These are phyloP conservation scores for Tephrocybe sp. DNA, from an alignment of 768 basidiomycete genomes.

Conservation along the genomic window DNA sequence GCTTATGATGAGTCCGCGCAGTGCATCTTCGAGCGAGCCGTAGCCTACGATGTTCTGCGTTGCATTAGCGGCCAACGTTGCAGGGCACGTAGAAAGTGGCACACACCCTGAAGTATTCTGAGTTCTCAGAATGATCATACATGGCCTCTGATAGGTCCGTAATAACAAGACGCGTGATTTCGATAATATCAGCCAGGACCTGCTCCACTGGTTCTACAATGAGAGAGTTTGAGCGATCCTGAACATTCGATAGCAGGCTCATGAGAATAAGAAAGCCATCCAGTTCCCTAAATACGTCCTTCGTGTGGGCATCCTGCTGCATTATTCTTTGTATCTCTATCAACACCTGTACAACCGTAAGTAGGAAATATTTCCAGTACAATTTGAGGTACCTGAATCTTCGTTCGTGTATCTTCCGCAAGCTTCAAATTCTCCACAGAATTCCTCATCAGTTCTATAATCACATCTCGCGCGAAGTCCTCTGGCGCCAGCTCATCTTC, in stretches of 20 bases:
- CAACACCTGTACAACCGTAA: slow-evolving; percentile 43
- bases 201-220: slow-evolving; percentile 38
- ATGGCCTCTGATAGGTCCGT: slow-evolving; percentile 64
- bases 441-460: slow-evolving; percentile 68
- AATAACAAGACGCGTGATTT: slow-evolving; percentile 61
- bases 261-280: slow-evolving; percentile 80
- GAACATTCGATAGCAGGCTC: slow-evolving; percentile 64
- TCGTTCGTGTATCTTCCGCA: slow-evolving; percentile 41
- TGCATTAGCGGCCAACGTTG: slow-evolving; percentile 3
- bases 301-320: slow-evolving; percentile 61
- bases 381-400: slow-evolving; percentile 48
- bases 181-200: slow-evolving; percentile 37
- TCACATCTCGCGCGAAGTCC: slow-evolving; percentile 71
- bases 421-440: slow-evolving; percentile 68
- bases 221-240: slow-evolving; percentile 29
- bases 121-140: slow-evolving; percentile 51
- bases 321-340: slow-evolving; percentile 67
- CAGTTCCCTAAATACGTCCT: slow-evolving; percentile 75
- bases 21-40: slow-evolving; percentile 56
- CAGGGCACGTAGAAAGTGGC: not conserved
- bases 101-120: slow-evolving; percentile 66
- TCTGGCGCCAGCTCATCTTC: slow-evolving; percentile 54
- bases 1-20: slow-evolving; percentile 50
- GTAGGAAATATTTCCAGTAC: not conserved
- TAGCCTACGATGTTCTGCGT: slow-evolving; percentile 61